phyloP scores from a whole-genome alignment of 805 yeast species.

The Saccharomycopsis vini region DNA sequence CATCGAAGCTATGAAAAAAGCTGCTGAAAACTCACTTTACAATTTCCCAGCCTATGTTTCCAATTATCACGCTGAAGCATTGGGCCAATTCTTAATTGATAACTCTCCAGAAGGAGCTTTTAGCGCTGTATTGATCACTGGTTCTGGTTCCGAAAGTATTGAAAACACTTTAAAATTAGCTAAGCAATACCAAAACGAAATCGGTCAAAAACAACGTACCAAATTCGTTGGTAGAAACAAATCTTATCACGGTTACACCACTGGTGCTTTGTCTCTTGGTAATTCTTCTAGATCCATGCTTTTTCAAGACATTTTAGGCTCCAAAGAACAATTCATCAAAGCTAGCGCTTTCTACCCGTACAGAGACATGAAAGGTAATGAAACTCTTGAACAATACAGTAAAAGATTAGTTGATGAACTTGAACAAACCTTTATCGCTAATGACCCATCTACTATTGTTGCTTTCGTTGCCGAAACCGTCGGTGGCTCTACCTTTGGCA shows the following conservation, averaged over 20 bases:
- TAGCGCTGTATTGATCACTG: conserved; percentile 37
- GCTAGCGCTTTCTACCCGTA: conserved; percentile 29
- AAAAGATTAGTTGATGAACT: conserved; percentile 31
- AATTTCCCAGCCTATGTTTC: conserved; percentile 28
- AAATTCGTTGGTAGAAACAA: conserved; percentile 36
- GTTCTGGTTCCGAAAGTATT: conserved; percentile 63
- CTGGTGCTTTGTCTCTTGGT: conserved; percentile 37
- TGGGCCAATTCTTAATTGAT: conserved; percentile 34
- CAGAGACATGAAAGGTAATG: conserved; percentile 26
- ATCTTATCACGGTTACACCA: conserved; percentile 42
- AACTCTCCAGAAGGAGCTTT: conserved; percentile 33
- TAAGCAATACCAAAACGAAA: conserved; percentile 37
- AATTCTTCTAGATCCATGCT: conserved; percentile 29
- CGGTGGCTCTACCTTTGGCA: conserved; percentile 39
- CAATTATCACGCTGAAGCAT: conserved; percentile 34
- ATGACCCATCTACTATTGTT: conserved; percentile 37
- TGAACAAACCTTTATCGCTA: conserved; percentile 33
- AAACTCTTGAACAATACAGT: conserved; percentile 33
- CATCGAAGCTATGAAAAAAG: conserved; percentile 29
- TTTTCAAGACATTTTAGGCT: conserved; percentile 25
- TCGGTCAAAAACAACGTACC: conserved; percentile 32
- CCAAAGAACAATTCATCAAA: conserved; percentile 24
- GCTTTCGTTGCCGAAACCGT: conserved; percentile 39
- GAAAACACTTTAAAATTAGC: conserved; percentile 59
- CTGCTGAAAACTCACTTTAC: conserved; percentile 30